Conservation (phyloP, 345 rosid species). For the Pugionium dolabratum region DNA sequence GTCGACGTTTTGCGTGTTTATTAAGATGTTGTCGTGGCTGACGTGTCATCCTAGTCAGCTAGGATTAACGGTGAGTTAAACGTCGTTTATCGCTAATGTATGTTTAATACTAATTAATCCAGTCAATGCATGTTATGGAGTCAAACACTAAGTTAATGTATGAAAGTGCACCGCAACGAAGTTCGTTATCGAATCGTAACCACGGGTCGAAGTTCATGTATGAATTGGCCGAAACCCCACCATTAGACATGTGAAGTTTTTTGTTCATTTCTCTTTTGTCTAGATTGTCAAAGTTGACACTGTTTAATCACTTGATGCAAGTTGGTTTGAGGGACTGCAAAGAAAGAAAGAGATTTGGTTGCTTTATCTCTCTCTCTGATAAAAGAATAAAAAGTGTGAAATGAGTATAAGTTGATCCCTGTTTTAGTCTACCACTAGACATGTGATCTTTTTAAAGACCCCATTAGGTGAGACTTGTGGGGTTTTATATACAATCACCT, state of each 20-base stretch:
- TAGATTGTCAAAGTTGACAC: slow-evolving; percentile 26
- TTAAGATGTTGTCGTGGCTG: too few species aligned
- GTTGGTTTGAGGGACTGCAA: slow-evolving; percentile 29
- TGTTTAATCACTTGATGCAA: slow-evolving; percentile 24
- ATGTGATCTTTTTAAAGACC: slow-evolving; percentile 32
- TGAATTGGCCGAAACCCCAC: too few species aligned
- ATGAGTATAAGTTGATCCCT: slow-evolving; percentile 30
- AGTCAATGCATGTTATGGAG: too few species aligned
- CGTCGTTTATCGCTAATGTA: too few species aligned
- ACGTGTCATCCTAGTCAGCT: too few species aligned
- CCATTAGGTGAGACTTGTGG: slow-evolving; percentile 30
- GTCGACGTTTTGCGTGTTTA: too few species aligned
- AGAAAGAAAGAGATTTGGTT: slow-evolving; percentile 32
- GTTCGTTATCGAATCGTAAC: too few species aligned
- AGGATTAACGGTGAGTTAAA: too few species aligned
- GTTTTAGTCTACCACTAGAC: slow-evolving; percentile 35
- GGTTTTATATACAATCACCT: slow-evolving; percentile 25
- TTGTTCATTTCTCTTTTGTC: slow-evolving; percentile 12
- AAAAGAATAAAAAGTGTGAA: slow-evolving; percentile 10
- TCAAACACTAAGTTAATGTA: too few species aligned
- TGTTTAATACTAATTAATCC: too few species aligned
- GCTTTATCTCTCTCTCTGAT: slow-evolving; percentile 27
- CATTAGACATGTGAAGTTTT: slow-evolving; percentile 22
- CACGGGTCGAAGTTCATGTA: too few species aligned
- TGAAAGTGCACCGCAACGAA: too few species aligned